Base-by-base conservation (phyloP, 306 rosid species). In the Prunus mongolica region DNA sequence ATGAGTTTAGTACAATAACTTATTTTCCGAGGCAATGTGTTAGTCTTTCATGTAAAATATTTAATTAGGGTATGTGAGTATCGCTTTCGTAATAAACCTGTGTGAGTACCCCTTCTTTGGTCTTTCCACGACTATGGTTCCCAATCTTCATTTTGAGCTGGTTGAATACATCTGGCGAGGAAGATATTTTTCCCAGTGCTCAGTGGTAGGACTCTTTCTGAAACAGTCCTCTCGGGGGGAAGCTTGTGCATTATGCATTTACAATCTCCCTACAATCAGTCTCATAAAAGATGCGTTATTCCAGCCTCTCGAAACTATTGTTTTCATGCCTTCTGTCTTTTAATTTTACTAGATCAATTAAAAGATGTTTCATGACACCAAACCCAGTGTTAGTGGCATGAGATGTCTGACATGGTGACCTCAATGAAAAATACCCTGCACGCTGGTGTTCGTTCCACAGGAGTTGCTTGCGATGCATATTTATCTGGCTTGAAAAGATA, bases 401-500 rank as follows among this genome's bases (percentile, higher is more conserved):
- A 19, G 9, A 54, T 18, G 58, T 54, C 58, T 19, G 20, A 5
- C 58, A 16, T 54, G 24, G n/a, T 54, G 18, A 54, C 24, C 22
- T 54, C 58, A 54, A 54, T 54, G 58, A 18, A 60, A 32, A 12
- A 66, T 41, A 44, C 6, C 25, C 30, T 20, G 52, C 52, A 66
- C 19, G 1, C 5, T n/a, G 52, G 5, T 20, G 19, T 49, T 47
- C 15, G 44, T 68, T 46, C 67, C 30, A 68, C 1, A 15, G 38
- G 24, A 24, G 72, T 13, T 44, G 18, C 72, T 24, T 24, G 22
- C 3, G 9, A 22, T 68, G 34, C 57, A 47, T 68, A 3, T 47
- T 47, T 68, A 25, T 68, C 22, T 15, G 8, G 46, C 69, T 32
- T 67, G 56, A 68, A 68, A 68, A 68, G 28, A 49, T 68, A 66